Conservation (phyloP, 208 protist species). For the Herpetomonas muscarum region DNA sequence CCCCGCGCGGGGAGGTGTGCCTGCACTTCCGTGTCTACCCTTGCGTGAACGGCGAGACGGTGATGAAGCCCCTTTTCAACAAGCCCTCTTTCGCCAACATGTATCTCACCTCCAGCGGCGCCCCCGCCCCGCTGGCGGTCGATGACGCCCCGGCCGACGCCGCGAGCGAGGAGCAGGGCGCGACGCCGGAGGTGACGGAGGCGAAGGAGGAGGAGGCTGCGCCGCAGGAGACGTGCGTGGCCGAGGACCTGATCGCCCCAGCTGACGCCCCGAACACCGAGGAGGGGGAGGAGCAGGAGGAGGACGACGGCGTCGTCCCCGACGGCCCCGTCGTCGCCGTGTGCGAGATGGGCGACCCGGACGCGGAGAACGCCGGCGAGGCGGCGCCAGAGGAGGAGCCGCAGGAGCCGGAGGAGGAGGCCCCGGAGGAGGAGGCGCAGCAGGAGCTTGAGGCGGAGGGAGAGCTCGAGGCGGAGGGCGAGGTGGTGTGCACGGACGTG, state of each 20-base stretch:
- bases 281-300: too few species aligned
- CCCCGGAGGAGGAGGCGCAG: neutral
- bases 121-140: neutral
- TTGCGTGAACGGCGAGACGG: conserved; percentile 5
- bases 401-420: neutral
- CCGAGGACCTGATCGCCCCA: too few species aligned
- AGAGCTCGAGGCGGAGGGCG: conserved; percentile 1
- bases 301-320: neutral
- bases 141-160: too few species aligned
- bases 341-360: conserved; percentile 1
- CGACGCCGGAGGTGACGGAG: conserved; percentile 4
- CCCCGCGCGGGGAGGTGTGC: conserved; percentile 22
- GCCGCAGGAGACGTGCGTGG: too few species aligned
- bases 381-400: neutral
- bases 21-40: conserved; percentile 20
- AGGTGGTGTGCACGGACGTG: too few species aligned
- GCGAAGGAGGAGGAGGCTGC: neutral
- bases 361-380: neutral
- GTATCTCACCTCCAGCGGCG: conserved; percentile 4
- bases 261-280: too few species aligned
- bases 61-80: conserved; percentile 11
- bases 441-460: conserved; percentile 1
- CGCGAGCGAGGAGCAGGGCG: too few species aligned
- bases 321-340: neutral
- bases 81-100: conserved; percentile 1